Percentiles rank a stretch among this genome's conserved stretches.
These are phyloP conservation scores for Cotoneaster glaucophyllus DNA, from an alignment of 306 rosid species.

Conservation along the genomic window DNA sequence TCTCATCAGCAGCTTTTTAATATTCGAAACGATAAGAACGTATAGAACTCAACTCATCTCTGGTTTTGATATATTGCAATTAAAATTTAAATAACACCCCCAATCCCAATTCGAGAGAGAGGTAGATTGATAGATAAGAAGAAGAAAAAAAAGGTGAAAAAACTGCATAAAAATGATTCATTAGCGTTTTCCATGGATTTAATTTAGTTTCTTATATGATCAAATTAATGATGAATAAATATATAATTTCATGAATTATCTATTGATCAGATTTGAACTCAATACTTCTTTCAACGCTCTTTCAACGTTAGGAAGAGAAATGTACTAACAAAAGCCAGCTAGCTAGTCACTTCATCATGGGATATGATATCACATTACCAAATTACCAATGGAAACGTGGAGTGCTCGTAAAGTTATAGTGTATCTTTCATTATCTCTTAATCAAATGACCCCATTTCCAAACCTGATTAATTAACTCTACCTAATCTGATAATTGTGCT, in stretches of 20 bases:
- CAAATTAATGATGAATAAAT: no score
- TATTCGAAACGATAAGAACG: conserved; percentile 20
- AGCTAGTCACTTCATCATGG: background rate
- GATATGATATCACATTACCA: background rate
- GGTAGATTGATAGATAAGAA: no score
- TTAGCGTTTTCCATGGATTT: background rate
- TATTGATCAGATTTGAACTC: background rate
- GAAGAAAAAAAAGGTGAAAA: no score
- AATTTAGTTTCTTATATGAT: background rate
- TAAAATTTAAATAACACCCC: background rate
- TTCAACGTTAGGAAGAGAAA: background rate
- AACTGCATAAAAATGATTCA: no score
- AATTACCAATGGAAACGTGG: background rate
- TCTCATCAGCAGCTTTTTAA: background rate
- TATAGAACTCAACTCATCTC: background rate
- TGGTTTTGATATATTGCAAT: background rate
- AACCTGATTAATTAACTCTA: background rate
- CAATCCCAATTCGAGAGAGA: background rate
- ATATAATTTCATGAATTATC: no score
- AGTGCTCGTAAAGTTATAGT: background rate
- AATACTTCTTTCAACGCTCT: background rate
- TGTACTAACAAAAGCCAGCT: background rate
- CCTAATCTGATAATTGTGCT: background rate
- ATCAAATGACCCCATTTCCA: conserved; percentile 2
- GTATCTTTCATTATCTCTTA: background rate